A percentile compares a stretch with the other conserved stretches of the same genome.
Conservation (phyloP, 2,329 filamentous ascomycete genomes). For the Lachnellula arida region DNA sequence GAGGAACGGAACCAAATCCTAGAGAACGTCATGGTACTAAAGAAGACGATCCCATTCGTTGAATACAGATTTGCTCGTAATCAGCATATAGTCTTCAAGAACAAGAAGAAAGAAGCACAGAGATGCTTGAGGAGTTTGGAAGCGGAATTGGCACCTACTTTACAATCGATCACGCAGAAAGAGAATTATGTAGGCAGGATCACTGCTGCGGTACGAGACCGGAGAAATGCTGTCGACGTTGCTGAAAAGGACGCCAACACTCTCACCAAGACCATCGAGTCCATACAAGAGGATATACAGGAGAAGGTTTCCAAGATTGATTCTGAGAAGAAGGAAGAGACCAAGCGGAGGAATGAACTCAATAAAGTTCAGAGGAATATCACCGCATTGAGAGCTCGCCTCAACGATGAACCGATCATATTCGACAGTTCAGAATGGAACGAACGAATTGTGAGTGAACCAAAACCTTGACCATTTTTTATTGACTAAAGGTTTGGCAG, state of each 20-base stretch:
- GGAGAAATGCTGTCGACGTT: constrained; percentile 48
- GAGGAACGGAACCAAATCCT: constrained; percentile 68
- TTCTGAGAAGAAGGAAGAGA: constrained; percentile 46
- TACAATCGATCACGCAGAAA: constrained; percentile 66
- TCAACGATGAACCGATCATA: constrained; percentile 56
- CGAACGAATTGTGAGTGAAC: constrained; percentile 58
- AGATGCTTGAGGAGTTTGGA: constrained; percentile 57
- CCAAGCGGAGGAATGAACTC: constrained; percentile 46
- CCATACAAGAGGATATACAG: constrained; percentile 36
- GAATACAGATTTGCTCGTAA: constrained; percentile 54
- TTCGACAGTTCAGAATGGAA: constrained; percentile 71
- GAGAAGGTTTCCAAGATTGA: constrained; percentile 41
- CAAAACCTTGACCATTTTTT: background rate
- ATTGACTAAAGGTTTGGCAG: constrained; percentile 28
- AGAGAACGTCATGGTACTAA: constrained; percentile 58
- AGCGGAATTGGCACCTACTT: constrained; percentile 58
- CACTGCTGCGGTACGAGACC: constrained; percentile 48
- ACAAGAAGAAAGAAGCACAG: constrained; percentile 48
- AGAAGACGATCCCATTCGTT: constrained; percentile 60
- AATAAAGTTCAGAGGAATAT: constrained; percentile 52
- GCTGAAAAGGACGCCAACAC: constrained; percentile 49
- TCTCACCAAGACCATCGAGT: constrained; percentile 39
- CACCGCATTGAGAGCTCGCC: constrained; percentile 55
- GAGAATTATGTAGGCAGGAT: constrained; percentile 59
- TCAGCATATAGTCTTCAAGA: constrained; percentile 48